A percentile compares a stretch with the other conserved stretches of the same genome.
Conservation (phyloP, 169 alveolate species). For the Cytauxzoon felis region DNA sequence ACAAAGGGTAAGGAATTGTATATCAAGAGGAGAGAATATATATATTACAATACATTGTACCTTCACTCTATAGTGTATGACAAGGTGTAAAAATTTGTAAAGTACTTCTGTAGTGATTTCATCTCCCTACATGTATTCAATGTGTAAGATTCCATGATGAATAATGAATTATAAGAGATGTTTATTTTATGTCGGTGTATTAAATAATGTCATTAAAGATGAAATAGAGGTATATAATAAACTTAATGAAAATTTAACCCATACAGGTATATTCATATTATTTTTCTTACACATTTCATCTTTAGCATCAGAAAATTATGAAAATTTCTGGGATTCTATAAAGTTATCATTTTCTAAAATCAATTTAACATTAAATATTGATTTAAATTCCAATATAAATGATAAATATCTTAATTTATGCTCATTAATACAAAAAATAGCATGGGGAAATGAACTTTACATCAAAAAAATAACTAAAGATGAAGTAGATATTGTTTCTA, state of each 20-base stretch:
- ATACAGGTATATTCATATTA: neutral
- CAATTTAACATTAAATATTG: slow-evolving; percentile 45
- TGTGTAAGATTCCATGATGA: slow-evolving; percentile 9
- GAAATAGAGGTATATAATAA: slow-evolving; percentile 15
- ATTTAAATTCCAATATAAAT: slow-evolving; percentile 25
- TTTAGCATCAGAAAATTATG: slow-evolving; percentile 2
- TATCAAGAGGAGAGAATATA: too few species aligned
- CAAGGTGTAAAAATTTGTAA: too few species aligned
- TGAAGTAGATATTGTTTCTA: slow-evolving; percentile 22
- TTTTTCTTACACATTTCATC: neutral
- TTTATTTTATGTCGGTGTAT: neutral
- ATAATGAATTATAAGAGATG: too few species aligned
- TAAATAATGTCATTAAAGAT: slow-evolving; percentile 30
- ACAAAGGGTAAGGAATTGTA: too few species aligned
- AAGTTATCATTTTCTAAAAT: slow-evolving; percentile 44
- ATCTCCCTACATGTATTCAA: slow-evolving; percentile 10
- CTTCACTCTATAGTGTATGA: too few species aligned
- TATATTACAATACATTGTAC: too few species aligned
- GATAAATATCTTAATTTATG: slow-evolving; percentile 12
- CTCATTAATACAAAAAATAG: slow-evolving; percentile 53
- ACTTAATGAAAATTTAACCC: neutral
- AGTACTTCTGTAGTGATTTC: too few species aligned
- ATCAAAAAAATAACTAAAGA: slow-evolving; percentile 6
- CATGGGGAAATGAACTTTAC: slow-evolving; percentile 55
- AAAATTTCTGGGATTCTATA: slow-evolving; percentile 48